A percentile compares a stretch with the other conserved stretches of the same genome.
Evolutionary conservation across 345 rosid species (phyloP).

Genomic region (Salix purpurea): DNA sequence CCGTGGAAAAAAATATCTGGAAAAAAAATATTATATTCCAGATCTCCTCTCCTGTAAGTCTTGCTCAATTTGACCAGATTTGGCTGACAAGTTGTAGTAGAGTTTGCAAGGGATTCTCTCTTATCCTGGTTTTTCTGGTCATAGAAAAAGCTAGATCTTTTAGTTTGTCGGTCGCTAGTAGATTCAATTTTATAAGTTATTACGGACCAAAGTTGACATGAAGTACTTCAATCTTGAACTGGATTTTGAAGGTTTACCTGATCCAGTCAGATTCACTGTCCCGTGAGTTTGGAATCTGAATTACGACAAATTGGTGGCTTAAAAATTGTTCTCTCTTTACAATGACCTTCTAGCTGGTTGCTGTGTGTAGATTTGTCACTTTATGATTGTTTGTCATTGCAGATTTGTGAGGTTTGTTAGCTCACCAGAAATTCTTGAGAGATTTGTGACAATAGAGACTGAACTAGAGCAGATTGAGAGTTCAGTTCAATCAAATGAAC

Average conservation of each 20-base stretch:
- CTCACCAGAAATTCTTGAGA: slow-evolving; percentile 95
- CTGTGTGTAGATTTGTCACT: background rate
- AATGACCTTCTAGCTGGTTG: background rate
- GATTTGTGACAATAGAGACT: slow-evolving; percentile 75
- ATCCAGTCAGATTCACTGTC: background rate
- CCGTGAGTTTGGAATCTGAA: background rate
- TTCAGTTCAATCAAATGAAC: slow-evolving; percentile 60
- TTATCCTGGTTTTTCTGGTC: background rate
- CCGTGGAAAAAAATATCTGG: background rate
- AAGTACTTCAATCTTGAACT: background rate
- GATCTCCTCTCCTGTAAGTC: background rate
- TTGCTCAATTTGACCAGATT: background rate
- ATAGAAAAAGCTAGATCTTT: background rate
- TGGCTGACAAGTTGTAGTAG: background rate
- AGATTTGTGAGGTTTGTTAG: slow-evolving; percentile 93
- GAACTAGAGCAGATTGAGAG: slow-evolving; percentile 81
- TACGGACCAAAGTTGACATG: background rate
- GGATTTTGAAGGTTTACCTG: background rate
- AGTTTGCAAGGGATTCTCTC: background rate
- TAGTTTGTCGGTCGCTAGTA: background rate
- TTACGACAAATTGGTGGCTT: background rate
- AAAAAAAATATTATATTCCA: background rate
- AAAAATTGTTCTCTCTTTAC: background rate
- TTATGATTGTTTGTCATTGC: slow-evolving; percentile 1
- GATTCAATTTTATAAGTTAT: background rate